Base-by-base conservation (phyloP, 176 grass and related monocot species). In the Rhynchospora breviuscula region DNA sequence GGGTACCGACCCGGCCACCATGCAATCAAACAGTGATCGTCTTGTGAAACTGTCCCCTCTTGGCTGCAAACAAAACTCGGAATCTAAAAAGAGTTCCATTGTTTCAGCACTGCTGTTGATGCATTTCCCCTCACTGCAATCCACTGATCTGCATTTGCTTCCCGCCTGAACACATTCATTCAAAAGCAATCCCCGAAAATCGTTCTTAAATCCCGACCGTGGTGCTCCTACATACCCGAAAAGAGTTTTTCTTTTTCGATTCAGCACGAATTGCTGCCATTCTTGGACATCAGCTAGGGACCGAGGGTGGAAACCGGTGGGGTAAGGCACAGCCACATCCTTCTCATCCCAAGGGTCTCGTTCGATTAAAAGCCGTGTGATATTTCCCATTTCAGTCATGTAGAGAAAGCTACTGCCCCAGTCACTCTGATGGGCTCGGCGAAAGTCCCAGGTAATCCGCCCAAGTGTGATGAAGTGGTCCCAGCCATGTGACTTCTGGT, bases 361-460 rank as follows among this genome's bases (percentile, higher is more conserved):
- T 84, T 98, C 95, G 84, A 98, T 93, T 48, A 78, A 59, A 78
- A 98, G 86, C 44, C 95, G 95, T 29, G 95, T 98, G 59, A 93
- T 71, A 68, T 94, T 94, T 33, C 64, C 81, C 87, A 98, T 94
- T 58, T 64, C 92, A 0, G 87, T 85, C 79, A 87, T 91, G 75
- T 91, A 45, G 66, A 85, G 89, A 81, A 98, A 94, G 84, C 75
- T 90, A 46, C 84, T 87, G 67, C 95, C 95, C 95, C 95, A 94
- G 1, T 86, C 89, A 46, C 68, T 85, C 60, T 85, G 59, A 49
- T 56, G 33, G 49, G 73, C 61, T 48, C 95, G 95, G 15, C 92
- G 95, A 83, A 98, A 98, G 68, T 98, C 95, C 95, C 95, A 98
- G 18, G 95, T 91, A 78, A 98, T 98, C 63, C 92, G 90, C 22